Evolutionary conservation across 768 basidiomycete genomes (phyloP).

Genomic region (Leccinum aurantiacum): DNA sequence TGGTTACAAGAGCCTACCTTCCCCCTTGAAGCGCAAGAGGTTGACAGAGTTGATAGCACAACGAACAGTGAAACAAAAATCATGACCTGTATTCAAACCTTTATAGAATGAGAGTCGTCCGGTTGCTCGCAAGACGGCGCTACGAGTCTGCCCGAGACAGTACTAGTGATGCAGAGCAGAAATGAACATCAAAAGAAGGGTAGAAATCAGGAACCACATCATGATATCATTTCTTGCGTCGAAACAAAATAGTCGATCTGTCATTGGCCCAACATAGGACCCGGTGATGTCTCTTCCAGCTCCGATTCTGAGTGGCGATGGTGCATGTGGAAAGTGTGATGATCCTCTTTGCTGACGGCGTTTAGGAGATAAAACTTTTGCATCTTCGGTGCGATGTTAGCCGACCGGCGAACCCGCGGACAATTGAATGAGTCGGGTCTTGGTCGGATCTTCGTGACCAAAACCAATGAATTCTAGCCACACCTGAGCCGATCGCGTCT

Average conservation of each 20-base stretch:
- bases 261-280: conserved; percentile 5
- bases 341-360: conserved; percentile 67
- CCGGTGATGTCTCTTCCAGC: conserved; percentile 64
- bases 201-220: conserved; percentile 14
- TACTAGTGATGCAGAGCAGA: conserved; percentile 13
- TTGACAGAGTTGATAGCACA: conserved; percentile 14
- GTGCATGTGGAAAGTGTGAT: conserved; percentile 1
- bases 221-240: conserved; percentile 41
- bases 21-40: conserved; percentile 24
- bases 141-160: conserved; percentile 22
- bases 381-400: not conserved
- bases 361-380: conserved; percentile 44
- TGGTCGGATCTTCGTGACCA: conserved; percentile 54
- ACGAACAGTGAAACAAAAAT: not conserved
- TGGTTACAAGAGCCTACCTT: conserved; percentile 22
- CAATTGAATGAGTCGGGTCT: conserved; percentile 47
- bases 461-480: conserved; percentile 5
- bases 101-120: not conserved
- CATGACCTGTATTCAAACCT: not conserved
- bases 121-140: not conserved
- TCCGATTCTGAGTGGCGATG: conserved; percentile 41
- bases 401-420: conserved; percentile 27
- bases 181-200: conserved; percentile 1
- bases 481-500: not conserved
- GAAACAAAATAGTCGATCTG: conserved; percentile 69